Evolutionary conservation across 2,329 filamentous ascomycete species (phyloP), one percentile per base, ranked within the genome.

Genomic region (Ceratocystis cacaofunesta): DNA sequence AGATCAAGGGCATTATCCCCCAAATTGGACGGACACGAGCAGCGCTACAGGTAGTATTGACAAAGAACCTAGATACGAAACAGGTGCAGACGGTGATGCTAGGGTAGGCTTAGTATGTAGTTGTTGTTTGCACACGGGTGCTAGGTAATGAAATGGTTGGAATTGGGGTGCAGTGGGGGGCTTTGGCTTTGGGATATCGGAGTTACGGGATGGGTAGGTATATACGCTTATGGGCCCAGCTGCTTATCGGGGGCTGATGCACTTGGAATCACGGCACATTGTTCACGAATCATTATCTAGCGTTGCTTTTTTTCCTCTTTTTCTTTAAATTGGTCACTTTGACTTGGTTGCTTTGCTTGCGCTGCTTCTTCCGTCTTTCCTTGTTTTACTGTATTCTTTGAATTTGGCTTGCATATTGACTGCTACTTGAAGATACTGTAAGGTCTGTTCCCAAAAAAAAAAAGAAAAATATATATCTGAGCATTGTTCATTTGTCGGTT

Each of bases 1-100:
- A 83, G 72, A 78, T 82, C 15, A 78, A 80, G 0, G 79, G 78
- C 5, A 74, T 85, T 3, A 69, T 78, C 5, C 79, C 79, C 1
- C 77, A 79, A 43, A 77, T 85, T 17, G 72, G 70, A 19, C 76
- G 74, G 65, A 81, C 76, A 69, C 76, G 74, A 62, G 81, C 80
- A 1, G 77, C 79, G 2, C 69, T 85, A 63, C 79, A 79, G 69
- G 76, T 76, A 15, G 76, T 79, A 44, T 70, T 85, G 66, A 74
- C 78, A 44, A 72, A 74, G 57, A 75, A 80, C 67, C 71, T 84
- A 28, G 75, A 76, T 32, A 72, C 72, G 43, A 74, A 75, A 44
- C 72, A 76, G 67, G 79, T 81, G 65, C 80, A 82, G 65, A 73
- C 74, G 50, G 77, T 81, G 15, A 67, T 84, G 52, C 72, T 82